A percentile compares a stretch with the other conserved stretches of the same genome.
Evolutionary conservation across 2,329 filamentous ascomycete species (phyloP).

Genomic region (Calonectria pteridis): DNA sequence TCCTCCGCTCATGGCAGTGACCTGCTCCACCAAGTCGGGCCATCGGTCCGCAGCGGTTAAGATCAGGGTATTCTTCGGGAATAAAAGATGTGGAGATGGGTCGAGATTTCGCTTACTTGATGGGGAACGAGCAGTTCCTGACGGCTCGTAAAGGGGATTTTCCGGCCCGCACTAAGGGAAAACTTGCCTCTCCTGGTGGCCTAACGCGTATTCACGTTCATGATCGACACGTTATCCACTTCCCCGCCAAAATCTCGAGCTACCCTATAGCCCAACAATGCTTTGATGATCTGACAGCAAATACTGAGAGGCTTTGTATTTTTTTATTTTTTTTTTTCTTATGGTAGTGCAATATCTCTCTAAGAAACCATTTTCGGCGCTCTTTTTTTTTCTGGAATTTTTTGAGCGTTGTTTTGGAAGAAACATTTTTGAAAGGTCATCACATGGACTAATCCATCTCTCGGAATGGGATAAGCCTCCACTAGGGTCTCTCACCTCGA

Average conservation of each 20-base stretch:
- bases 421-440: too few relatives aligned
- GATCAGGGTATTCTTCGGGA: neutral
- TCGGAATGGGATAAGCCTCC: too few relatives aligned
- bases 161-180: neutral
- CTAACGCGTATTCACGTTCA: neutral
- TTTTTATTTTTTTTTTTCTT: neutral
- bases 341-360: too few relatives aligned
- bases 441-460: too few relatives aligned
- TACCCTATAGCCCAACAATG: neutral
- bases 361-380: too few relatives aligned
- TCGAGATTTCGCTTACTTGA: neutral
- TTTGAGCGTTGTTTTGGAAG: too few relatives aligned
- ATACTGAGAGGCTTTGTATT: neutral
- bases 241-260: neutral
- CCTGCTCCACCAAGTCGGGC: neutral
- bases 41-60: constrained; percentile 13
- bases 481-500: too few relatives aligned
- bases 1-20: neutral
- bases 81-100: too few relatives aligned
- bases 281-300: neutral
- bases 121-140: neutral
- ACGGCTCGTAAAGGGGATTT: neutral
- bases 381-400: too few relatives aligned
- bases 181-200: neutral
- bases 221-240: neutral